These are phyloP conservation scores for Myriosclerotinia duriaeana DNA, from an alignment of 2,329 filamentous ascomycete genomes.

Conservation along the genomic window DNA sequence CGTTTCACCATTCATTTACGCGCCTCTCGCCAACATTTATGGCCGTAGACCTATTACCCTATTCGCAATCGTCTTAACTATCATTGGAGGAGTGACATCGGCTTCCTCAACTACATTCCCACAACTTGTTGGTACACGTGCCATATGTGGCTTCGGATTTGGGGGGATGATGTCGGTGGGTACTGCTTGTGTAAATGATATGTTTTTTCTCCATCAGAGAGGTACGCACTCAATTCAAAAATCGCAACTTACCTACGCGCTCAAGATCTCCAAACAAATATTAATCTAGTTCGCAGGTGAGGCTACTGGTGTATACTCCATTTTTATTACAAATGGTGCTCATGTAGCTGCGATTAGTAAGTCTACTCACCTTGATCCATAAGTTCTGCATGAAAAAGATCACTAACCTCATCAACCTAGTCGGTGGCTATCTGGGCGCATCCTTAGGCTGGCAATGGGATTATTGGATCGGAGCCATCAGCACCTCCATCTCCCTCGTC, in stretches of 20 bases:
- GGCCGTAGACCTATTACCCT: slow-evolving; percentile 39
- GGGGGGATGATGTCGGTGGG: slow-evolving; percentile 40
- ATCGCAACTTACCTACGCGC: too few species aligned
- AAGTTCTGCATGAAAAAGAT: not conserved
- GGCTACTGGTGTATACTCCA: slow-evolving; percentile 38
- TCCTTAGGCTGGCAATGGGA: slow-evolving; percentile 39
- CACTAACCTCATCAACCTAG: slow-evolving; percentile 22
- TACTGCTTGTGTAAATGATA: slow-evolving; percentile 38
- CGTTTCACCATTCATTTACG: slow-evolving; percentile 37
- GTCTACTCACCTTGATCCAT: slow-evolving; percentile 15
- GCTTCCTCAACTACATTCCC: slow-evolving; percentile 32
- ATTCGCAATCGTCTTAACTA: slow-evolving; percentile 35
- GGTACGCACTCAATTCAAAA: slow-evolving; percentile 6
- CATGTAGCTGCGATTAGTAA: slow-evolving; percentile 38
- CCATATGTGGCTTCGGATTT: slow-evolving; percentile 36
- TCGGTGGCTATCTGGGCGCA: slow-evolving; percentile 37
- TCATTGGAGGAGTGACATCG: slow-evolving; percentile 36
- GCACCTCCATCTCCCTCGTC: slow-evolving; percentile 31
- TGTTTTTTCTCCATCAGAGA: slow-evolving; percentile 39
- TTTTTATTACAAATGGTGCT: slow-evolving; percentile 39
- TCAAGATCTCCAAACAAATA: too few species aligned
- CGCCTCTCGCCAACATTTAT: slow-evolving; percentile 36
- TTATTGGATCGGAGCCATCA: slow-evolving; percentile 38
- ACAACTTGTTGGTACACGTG: slow-evolving; percentile 35
- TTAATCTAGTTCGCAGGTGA: slow-evolving; percentile 23